Evolutionary conservation across 106 monocot genomes (phyloP).

Genomic region (Dendrobium catenatum): DNA sequence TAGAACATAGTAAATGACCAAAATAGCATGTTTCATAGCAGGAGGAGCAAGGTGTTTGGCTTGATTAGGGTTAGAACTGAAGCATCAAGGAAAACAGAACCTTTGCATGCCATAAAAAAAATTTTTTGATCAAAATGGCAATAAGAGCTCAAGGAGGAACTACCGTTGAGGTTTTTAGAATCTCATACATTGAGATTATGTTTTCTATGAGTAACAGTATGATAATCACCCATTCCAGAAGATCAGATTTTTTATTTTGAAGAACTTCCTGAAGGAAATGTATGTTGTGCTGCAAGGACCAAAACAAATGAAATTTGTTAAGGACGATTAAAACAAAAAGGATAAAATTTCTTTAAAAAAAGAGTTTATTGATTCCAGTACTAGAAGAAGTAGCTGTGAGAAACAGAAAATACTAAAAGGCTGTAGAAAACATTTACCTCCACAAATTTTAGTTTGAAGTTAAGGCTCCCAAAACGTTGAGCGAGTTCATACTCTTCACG

Average conservation of each 20-base stretch:
- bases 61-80: not conserved
- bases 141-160: not conserved
- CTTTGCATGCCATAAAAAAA: not conserved
- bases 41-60: not conserved
- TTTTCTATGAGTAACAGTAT: constrained; percentile 56
- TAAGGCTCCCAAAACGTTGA: constrained; percentile 66
- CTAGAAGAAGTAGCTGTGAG: not conserved
- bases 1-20: too few species aligned
- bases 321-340: not conserved
- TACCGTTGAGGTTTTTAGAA: constrained; percentile 14
- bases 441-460: constrained; percentile 82
- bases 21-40: too few species aligned
- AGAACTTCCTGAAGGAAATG: constrained; percentile 90
- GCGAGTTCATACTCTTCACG: constrained; percentile 75
- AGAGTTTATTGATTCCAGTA: not conserved
- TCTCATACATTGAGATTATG: constrained; percentile 62
- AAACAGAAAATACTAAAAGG: too few species aligned
- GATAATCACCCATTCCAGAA: constrained; percentile 70
- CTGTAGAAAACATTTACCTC: constrained; percentile 33
- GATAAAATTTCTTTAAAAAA: not conserved
- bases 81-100: not conserved
- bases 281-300: constrained; percentile 74
- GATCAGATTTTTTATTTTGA: constrained; percentile 65
- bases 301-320: constrained; percentile 2
- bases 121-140: not conserved